Conservation (phyloP, 1,139 yeast species). For the Yamadazyma siamensis region DNA sequence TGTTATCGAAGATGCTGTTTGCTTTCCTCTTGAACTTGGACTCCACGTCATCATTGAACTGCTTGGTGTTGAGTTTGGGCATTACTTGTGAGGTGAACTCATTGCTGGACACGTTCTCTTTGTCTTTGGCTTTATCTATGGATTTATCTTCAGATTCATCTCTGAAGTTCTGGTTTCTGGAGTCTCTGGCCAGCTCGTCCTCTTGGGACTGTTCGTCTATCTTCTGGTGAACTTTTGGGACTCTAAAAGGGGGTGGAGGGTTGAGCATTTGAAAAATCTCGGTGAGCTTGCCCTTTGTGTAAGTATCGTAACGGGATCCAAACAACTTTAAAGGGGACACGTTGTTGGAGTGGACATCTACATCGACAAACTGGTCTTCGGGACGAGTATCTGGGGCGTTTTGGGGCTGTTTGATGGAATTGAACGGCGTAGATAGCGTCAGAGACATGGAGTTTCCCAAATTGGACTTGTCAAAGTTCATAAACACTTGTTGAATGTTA, state of each 20-base stretch:
- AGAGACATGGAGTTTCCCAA: slow-evolving; percentile 28
- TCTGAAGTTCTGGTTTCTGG: not conserved
- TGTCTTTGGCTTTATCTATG: not conserved
- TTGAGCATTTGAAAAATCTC: slow-evolving; percentile 19
- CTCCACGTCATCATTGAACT: slow-evolving; percentile 32
- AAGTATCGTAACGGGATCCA: slow-evolving; percentile 39
- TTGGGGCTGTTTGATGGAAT: slow-evolving; percentile 13
- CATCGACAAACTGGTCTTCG: slow-evolving; percentile 14
- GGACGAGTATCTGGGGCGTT: not conserved
- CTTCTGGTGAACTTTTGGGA: slow-evolving; percentile 1
- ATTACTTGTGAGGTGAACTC: slow-evolving; percentile 7
- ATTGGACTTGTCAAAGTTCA: slow-evolving; percentile 25
- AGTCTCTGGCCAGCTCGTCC: slow-evolving; percentile 1
- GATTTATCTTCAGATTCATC: not conserved
- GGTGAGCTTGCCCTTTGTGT: slow-evolving; percentile 35
- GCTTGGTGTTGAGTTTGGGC: slow-evolving; percentile 31
- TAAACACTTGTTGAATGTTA: slow-evolving; percentile 28
- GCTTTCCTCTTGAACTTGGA: slow-evolving; percentile 39
- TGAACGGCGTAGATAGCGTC: slow-evolving; percentile 34
- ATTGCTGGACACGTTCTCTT: slow-evolving; percentile 3
- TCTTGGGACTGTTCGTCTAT: slow-evolving; percentile 4
- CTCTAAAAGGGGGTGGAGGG: slow-evolving; percentile 8
- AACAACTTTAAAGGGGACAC: slow-evolving; percentile 40
- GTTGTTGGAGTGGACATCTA: slow-evolving; percentile 8
- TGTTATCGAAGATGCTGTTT: slow-evolving; percentile 35